Evolutionary conservation across 2,329 filamentous ascomycete genomes (phyloP).

Genomic region (Colletotrichum sp.): DNA sequence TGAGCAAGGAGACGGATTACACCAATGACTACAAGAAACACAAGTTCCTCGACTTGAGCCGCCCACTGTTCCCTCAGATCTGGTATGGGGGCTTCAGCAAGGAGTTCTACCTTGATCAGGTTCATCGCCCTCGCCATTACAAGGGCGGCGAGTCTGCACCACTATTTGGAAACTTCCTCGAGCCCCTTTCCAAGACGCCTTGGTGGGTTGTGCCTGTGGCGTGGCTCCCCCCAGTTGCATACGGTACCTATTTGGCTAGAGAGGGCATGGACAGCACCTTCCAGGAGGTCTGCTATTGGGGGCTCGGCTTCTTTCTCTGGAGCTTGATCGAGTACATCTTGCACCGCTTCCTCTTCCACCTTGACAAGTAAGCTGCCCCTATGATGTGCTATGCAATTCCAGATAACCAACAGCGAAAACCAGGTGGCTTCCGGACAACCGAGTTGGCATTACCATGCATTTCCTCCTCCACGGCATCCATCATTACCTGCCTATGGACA

Average conservation of each 20-base stretch:
- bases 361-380: slow-evolving; percentile 75
- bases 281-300: slow-evolving; percentile 65
- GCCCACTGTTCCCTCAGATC: slow-evolving; percentile 85
- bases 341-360: slow-evolving; percentile 91
- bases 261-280: slow-evolving; percentile 60
- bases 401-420: slow-evolving; percentile 31
- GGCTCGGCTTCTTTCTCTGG: slow-evolving; percentile 80
- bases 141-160: slow-evolving; percentile 91
- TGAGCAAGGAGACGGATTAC: slow-evolving; percentile 84
- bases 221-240: slow-evolving; percentile 83
- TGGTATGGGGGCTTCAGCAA: slow-evolving; percentile 90
- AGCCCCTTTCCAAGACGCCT: slow-evolving; percentile 92
- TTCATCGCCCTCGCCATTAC: slow-evolving; percentile 95
- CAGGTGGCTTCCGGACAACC: slow-evolving; percentile 89
- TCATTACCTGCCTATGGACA: slow-evolving; percentile 99
- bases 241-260: slow-evolving; percentile 71
- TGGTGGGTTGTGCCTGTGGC: slow-evolving; percentile 89
- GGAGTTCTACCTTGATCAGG: slow-evolving; percentile 95
- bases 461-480: slow-evolving; percentile 97
- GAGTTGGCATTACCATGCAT: slow-evolving; percentile 83
- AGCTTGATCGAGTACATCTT: slow-evolving; percentile 87
- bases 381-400: not conserved
- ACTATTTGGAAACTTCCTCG: slow-evolving; percentile 97
- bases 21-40: slow-evolving; percentile 81
- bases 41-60: slow-evolving; percentile 91